Base-by-base conservation (phyloP, 2,329 filamentous ascomycete genomes). In the Hypomyces rosellus region DNA sequence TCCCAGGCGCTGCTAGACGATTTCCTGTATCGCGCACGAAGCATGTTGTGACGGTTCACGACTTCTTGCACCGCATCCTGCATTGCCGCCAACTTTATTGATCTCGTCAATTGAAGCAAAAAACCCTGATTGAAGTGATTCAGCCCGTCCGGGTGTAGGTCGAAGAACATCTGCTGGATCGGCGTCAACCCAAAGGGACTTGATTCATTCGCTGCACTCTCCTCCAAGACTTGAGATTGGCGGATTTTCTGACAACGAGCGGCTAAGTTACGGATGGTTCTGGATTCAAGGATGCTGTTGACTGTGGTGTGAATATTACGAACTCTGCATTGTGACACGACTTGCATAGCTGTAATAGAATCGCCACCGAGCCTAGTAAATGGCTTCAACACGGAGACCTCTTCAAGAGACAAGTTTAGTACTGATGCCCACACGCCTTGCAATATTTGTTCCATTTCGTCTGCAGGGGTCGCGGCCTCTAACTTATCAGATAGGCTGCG, bases 111-210 rank as follows among this genome's bases (percentile, higher is more conserved):
- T 1, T 62, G 61, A 5, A 76, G 55, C 1, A 68, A 63, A 39
- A 72, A 72, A 8, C 68, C 74, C 51, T 76, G 73, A 49, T 75
- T 74, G 60, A 73, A 73, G 20, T 69, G 68, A 15, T 69, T 48
- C 4, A 57, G 60, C 3, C 65, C 66, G 1, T 38, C 57, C 0
- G 5, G 48, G 53, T 16, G 66, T 54, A 50, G 70, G 39, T 45
- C 65, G 50, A 75, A 72, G 50, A 72, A 73, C 34, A 74, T 59
- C 15, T 65, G 60, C 49, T 76, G 74, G 20, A 75, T 69, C 0
- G 74, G 74, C 0, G 72, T 71, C 2, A 76, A 56, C 0, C 60
- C 59, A 47, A 74, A 76, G 0, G 58, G 58, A 11, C 9, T 30
- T 30, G 9, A 30, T 8, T 30, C 25, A 6, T 30, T 6, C 9